Evolutionary conservation across 345 rosid species (phyloP).

Genomic region (Gossypium mustelinum): DNA sequence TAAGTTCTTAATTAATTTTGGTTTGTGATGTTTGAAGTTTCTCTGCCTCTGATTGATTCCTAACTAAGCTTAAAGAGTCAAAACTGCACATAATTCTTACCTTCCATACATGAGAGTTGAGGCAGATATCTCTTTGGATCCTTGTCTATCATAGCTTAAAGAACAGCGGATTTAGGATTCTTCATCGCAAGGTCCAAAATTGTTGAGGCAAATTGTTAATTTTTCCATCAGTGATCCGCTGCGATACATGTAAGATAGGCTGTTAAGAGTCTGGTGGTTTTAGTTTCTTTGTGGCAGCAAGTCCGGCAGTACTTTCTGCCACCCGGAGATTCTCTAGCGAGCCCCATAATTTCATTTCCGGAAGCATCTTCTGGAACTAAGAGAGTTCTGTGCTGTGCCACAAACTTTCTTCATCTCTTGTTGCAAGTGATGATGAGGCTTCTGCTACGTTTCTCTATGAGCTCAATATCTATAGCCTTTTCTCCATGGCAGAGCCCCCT

Average conservation of each 20-base stretch:
- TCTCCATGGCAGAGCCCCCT: too few relatives aligned
- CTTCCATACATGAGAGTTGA: constrained; percentile 1
- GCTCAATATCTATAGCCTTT: too few relatives aligned
- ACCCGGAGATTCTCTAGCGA: neutral
- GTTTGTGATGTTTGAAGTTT: constrained; percentile 1
- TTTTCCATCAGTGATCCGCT: constrained; percentile 78
- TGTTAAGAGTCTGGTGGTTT: constrained; percentile 69
- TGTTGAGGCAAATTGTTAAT: constrained; percentile 81
- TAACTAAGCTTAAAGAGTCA: neutral
- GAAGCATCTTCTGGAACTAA: neutral
- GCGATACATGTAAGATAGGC: constrained; percentile 76
- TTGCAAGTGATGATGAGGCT: too few relatives aligned
- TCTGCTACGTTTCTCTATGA: too few relatives aligned
- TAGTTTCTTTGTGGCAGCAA: constrained; percentile 46
- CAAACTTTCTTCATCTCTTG: too few relatives aligned
- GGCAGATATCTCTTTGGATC: constrained; percentile 15
- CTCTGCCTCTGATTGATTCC: neutral
- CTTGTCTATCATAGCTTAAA: constrained; percentile 48
- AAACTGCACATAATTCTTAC: constrained; percentile 6
- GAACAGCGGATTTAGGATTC: constrained; percentile 68
- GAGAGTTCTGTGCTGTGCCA: neutral
- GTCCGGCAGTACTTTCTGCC: neutral
- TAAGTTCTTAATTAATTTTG: neutral
- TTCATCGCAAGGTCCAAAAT: constrained; percentile 84
- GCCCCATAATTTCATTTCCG: neutral